Evolutionary conservation across 768 basidiomycete genomes (phyloP).

Genomic region (Lactarius vividus): DNA sequence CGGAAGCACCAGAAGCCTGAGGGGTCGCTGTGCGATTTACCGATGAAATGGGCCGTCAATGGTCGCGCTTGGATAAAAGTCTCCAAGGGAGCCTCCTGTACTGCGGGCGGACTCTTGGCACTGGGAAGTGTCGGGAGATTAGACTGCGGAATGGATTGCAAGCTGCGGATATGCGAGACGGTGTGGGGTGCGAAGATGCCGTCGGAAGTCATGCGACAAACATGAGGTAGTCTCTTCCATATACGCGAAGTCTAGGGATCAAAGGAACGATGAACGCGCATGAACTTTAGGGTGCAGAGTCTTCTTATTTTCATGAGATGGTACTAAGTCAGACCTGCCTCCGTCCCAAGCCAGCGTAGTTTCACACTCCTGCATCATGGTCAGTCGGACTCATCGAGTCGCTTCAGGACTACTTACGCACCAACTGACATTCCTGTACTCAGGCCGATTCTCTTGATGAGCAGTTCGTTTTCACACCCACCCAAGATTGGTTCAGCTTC

Average conservation of each 20-base stretch:
- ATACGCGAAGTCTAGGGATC: neutral
- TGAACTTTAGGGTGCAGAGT: neutral
- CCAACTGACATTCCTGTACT: neutral
- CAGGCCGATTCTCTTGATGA: neutral
- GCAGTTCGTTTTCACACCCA: conserved; percentile 44
- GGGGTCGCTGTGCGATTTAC: neutral
- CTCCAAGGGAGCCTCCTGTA: neutral
- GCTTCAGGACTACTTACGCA: neutral
- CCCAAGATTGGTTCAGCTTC: conserved; percentile 57
- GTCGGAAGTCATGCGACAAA: neutral
- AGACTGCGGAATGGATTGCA: neutral
- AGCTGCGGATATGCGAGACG: neutral
- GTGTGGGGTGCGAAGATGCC: neutral
- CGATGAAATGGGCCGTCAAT: neutral
- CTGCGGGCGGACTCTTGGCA: neutral
- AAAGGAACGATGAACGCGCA: neutral
- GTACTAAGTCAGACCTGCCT: neutral
- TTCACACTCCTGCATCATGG: neutral
- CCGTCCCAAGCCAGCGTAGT: neutral
- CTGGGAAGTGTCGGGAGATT: neutral
- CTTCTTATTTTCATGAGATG: neutral
- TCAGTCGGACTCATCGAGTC: neutral
- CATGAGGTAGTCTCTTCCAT: neutral
- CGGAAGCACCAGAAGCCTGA: neutral
- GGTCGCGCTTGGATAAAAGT: neutral